Percentiles rank a stretch among this genome's conserved stretches.
Evolutionary conservation across 345 rosid genomes (phyloP).

Genomic region (Schrenkiella parvula): DNA sequence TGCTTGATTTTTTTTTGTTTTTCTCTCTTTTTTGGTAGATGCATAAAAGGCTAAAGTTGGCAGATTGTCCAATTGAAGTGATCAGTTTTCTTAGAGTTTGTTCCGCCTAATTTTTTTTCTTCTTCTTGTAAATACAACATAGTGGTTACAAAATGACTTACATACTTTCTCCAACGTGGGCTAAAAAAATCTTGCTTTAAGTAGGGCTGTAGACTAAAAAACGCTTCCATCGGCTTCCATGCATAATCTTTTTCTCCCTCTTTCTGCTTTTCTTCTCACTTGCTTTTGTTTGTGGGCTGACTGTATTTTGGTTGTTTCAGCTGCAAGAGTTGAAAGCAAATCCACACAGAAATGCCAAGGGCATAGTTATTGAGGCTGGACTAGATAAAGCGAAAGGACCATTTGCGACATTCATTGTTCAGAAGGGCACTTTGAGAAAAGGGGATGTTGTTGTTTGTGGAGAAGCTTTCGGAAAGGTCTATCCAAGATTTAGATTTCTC

Average conservation of each 20-base stretch:
- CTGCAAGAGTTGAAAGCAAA: conserved; percentile 97
- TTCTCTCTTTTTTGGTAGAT: not conserved
- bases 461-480: conserved; percentile 95
- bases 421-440: conserved; percentile 88
- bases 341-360: conserved; percentile 94
- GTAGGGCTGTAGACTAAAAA: not conserved
- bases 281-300: conserved; percentile 21
- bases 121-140: not conserved
- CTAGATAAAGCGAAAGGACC: conserved; percentile 93
- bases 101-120: not conserved
- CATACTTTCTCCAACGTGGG: not conserved
- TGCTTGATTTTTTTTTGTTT: not conserved
- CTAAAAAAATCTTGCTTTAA: not conserved
- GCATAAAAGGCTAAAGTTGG: not conserved
- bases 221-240: not conserved
- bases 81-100: not conserved
- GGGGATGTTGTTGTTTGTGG: conserved; percentile 96
- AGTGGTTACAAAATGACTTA: not conserved
- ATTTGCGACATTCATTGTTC: conserved; percentile 84
- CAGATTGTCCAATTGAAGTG: not conserved
- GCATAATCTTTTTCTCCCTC: not conserved
- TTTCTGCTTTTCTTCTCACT: conserved; percentile 7
- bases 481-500: conserved; percentile 21
- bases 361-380: conserved; percentile 91
- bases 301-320: conserved; percentile 47